Percentiles rank a stretch among this genome's conserved stretches.
Evolutionary conservation across 2,329 filamentous ascomycete species (phyloP).

Genomic region (Verticillium tricorpus): DNA sequence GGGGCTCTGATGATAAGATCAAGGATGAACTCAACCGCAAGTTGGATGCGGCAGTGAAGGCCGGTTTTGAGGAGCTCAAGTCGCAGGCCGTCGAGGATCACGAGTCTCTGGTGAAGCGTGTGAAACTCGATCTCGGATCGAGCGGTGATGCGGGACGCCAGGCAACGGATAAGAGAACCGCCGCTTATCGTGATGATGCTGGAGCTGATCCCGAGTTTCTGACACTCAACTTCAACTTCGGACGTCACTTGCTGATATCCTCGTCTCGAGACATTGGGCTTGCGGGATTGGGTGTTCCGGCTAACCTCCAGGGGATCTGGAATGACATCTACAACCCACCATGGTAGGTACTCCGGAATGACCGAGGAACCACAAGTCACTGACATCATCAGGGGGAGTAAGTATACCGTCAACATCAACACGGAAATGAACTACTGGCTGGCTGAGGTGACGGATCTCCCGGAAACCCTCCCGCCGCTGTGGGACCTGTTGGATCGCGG

Average conservation of each 20-base stretch:
- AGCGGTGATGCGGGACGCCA: conserved; percentile 5
- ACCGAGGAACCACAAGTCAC: not conserved
- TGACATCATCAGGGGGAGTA: conserved; percentile 19
- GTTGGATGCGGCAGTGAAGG: conserved; percentile 16
- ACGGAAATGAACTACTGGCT: conserved; percentile 37
- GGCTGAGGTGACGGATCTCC: conserved; percentile 22
- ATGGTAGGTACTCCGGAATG: conserved; percentile 18
- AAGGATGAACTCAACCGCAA: conserved; percentile 18
- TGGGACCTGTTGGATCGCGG: conserved; percentile 30
- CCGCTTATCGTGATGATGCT: conserved; percentile 9
- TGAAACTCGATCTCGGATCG: conserved; percentile 14
- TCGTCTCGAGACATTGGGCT: conserved; percentile 15
- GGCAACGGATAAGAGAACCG: conserved; percentile 6
- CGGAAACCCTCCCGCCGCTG: conserved; percentile 34
- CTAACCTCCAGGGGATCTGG: conserved; percentile 31
- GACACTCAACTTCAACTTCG: conserved; percentile 25
- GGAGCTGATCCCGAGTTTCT: conserved; percentile 20
- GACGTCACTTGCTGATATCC: conserved; percentile 25
- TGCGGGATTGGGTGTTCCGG: conserved; percentile 17
- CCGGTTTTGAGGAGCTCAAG: conserved; percentile 11
- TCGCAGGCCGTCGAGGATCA: conserved; percentile 16
- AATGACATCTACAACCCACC: conserved; percentile 24
- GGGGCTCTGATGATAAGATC: conserved; percentile 13
- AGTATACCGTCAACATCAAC: conserved; percentile 40
- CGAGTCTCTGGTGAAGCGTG: conserved; percentile 15